A percentile compares a stretch with the other conserved stretches of the same genome.
Conservation (phyloP, 352 stramenopile species). For the Phytophthora parvispora region DNA sequence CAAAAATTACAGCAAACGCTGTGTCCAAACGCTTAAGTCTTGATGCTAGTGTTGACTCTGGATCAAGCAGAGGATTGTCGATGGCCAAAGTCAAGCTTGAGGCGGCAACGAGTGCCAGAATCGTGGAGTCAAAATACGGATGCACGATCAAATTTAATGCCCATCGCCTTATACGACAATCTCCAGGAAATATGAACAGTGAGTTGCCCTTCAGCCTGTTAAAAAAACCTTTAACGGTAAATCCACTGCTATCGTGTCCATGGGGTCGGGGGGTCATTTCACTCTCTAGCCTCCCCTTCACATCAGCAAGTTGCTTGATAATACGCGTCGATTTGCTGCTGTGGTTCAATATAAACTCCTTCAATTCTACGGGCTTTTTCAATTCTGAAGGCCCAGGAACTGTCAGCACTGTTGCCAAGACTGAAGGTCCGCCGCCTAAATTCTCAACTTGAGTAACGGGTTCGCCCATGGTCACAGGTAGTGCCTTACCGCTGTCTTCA, state of each 20-base stretch:
- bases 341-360: neutral
- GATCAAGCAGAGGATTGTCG: slow-evolving; percentile 84
- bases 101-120: slow-evolving; percentile 81
- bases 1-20: slow-evolving; percentile 82
- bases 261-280: neutral
- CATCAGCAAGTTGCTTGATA: slow-evolving; percentile 7
- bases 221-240: neutral
- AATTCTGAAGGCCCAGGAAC: neutral
- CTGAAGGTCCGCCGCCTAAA: neutral
- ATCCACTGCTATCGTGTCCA: neutral
- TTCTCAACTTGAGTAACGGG: neutral
- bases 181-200: slow-evolving; percentile 64
- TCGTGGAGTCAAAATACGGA: slow-evolving; percentile 79
- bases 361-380: neutral
- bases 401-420: neutral
- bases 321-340: neutral
- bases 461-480: neutral
- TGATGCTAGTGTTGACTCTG: slow-evolving; percentile 38
- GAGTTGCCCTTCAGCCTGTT: slow-evolving; percentile 19
- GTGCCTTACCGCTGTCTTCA: neutral
- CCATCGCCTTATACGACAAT: slow-evolving; percentile 42
- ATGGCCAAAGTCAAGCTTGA: slow-evolving; percentile 87
- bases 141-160: slow-evolving; percentile 67
- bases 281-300: neutral
- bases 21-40: slow-evolving; percentile 74